A percentile compares a stretch with the other conserved stretches of the same genome.
Conservation (phyloP, 2,329 filamentous ascomycete species). For the Ophiocordyceps camponoti-rufipedis region DNA sequence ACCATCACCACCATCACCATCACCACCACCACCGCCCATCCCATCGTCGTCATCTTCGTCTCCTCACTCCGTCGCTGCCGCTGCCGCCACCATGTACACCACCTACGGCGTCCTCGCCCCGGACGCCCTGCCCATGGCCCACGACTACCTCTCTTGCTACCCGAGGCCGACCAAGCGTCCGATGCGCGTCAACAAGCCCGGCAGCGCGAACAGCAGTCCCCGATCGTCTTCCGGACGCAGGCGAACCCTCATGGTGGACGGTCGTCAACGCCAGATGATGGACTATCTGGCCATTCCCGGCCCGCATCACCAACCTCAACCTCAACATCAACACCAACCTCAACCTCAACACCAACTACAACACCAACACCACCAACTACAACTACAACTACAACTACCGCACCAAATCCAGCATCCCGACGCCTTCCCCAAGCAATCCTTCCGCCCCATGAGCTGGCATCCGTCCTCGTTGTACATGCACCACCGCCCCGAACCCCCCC, state of each 20-base stretch:
- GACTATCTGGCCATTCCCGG: conserved; percentile 12
- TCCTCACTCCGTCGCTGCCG: too few species aligned
- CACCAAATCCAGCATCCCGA: neutral
- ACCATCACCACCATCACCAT: too few species aligned
- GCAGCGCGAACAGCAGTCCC: conserved; percentile 52
- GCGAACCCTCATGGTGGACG: conserved; percentile 37
- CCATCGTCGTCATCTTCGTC: neutral
- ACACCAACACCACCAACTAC: neutral
- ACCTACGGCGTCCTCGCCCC: conserved; percentile 9
- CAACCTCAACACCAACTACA: neutral
- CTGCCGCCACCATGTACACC: conserved; percentile 12
- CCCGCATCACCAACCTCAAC: neutral
- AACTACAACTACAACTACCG: too few species aligned
- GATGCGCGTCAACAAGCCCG: conserved; percentile 47
- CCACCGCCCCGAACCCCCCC: conserved; percentile 16
- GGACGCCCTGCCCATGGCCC: conserved; percentile 8
- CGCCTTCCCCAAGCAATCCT: conserved; percentile 3
- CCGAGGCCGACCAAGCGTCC: conserved; percentile 29
- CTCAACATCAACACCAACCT: neutral
- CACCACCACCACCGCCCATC: too few species aligned
- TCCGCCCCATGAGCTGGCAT: conserved; percentile 47
- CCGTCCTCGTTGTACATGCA: conserved; percentile 33
- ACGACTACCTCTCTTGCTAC: conserved; percentile 25
- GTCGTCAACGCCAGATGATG: conserved; percentile 26
- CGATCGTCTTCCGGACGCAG: conserved; percentile 31